Evolutionary conservation across 148 eudicot genomes (phyloP), one percentile per base, ranked within the genome.

Genomic region (Limonium bicolor): DNA sequence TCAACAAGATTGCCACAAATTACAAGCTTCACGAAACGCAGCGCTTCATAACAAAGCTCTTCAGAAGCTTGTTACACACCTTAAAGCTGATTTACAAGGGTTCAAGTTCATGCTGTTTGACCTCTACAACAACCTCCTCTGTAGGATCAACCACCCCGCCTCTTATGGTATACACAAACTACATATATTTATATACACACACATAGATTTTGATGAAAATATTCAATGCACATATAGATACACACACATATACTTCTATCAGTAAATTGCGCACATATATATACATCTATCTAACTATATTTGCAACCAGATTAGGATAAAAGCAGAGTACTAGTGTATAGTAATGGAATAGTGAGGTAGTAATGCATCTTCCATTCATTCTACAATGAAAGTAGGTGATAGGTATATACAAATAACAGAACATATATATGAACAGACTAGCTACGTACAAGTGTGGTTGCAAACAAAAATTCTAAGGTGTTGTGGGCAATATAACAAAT

Each of bases 81-180:
- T 73, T 8, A 9, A 43, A 22, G 3, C 12, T 18, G 16, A 55
- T 11, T 27, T 73, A 20, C 51, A 50, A 4, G 74, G 74, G 38
- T 56, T 72, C 36, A 60, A 42, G 22, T 72, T 56, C 27, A 45
- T 73, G 3, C 21, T 47, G 2, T 72, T 63, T 41, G 65, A 72
- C 36, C 31, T 61, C 27, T 48, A 53, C 36, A 36, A 48, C 3
- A 9, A 22, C 31, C 22, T 53, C 20, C 42, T 14, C 11, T 54
- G 54, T 41, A 60, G 40, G 32, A 41, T 68, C 2, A 34, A 40
- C 19, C 24, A 41, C 25, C 71, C 70, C 5, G 53, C 42, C 12
- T 48, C 40, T 56, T 63, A 52, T n/a, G 76, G 76, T 74, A 58
- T 19, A 6, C 48, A 25, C 2, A 39, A 19, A 7, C 24, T 39